Percentiles rank a stretch among this genome's conserved stretches.
Conservation (phyloP, 139 green algal species). For the Gonium pectorale region DNA sequence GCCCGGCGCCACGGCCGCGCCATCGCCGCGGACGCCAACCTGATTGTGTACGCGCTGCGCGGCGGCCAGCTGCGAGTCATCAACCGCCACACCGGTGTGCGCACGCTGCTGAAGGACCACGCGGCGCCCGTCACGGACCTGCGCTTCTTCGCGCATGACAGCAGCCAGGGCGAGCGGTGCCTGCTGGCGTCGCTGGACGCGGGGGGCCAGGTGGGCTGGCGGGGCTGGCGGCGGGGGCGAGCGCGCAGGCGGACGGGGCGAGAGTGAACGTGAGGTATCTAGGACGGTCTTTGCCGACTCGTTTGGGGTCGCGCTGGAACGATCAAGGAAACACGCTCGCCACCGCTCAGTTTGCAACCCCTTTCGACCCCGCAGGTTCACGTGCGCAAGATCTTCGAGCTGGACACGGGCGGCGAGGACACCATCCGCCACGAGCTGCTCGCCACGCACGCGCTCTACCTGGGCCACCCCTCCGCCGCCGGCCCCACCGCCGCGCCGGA, state of each 20-base stretch:
- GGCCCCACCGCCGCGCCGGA: background rate
- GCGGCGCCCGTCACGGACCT: slow-evolving; percentile 68
- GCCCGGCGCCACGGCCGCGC: slow-evolving; percentile 12
- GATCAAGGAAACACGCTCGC: no score
- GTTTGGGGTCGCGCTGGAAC: no score
- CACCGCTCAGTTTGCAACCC: background rate
- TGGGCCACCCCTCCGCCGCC: no score
- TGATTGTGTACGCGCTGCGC: slow-evolving; percentile 87
- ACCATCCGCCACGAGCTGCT: slow-evolving; percentile 40
- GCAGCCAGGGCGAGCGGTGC: background rate
- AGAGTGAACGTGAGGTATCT: no score
- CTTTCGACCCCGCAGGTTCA: slow-evolving; percentile 53
- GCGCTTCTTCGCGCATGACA: slow-evolving; percentile 49
- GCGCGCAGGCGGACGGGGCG: no score
- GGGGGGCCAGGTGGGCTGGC: background rate
- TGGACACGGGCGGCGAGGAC: slow-evolving; percentile 41
- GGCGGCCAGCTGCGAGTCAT: slow-evolving; percentile 83
- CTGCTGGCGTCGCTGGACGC: slow-evolving; percentile 15
- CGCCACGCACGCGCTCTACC: slow-evolving; percentile 36
- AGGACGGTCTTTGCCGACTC: no score
- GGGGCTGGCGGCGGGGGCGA: no score
- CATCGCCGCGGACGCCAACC: slow-evolving; percentile 74
- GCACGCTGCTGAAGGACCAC: slow-evolving; percentile 82
- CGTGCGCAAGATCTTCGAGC: slow-evolving; percentile 66
- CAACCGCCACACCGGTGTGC: slow-evolving; percentile 60